phyloP scores from a whole-genome alignment of 2,329 filamentous ascomycete genomes.

The Penicillium sp. region DNA sequence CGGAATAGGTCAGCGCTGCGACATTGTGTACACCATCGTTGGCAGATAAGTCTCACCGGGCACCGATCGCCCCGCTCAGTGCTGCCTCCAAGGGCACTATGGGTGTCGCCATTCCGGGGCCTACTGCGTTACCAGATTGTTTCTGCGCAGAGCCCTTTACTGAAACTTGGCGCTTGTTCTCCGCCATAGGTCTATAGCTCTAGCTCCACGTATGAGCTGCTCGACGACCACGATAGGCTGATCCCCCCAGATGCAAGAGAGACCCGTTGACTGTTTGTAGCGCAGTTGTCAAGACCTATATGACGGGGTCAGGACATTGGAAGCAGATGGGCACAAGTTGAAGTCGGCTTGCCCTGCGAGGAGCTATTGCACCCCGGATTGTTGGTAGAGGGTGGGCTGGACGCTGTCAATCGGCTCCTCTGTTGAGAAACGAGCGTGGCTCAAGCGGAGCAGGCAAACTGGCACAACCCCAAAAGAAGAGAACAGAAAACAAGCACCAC shows the following conservation, averaged over 20 bases:
- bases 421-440: conserved; percentile 7
- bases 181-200: conserved; percentile 47
- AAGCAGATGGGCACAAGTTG: not conserved
- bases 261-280: not conserved
- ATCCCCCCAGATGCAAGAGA: not conserved
- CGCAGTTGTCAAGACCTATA: conserved; percentile 5
- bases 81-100: conserved; percentile 52
- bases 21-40: not conserved
- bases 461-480: conserved; percentile 6
- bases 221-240: not conserved
- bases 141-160: conserved; percentile 46
- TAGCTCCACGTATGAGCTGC: conserved; percentile 1
- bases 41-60: conserved; percentile 49
- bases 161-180: conserved; percentile 57
- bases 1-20: conserved; percentile 1
- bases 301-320: conserved; percentile 9
- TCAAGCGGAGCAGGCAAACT: conserved; percentile 3
- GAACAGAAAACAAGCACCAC: conserved; percentile 8
- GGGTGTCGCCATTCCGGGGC: conserved; percentile 41
- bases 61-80: conserved; percentile 60
- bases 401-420: conserved; percentile 3
- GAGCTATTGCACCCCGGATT: conserved; percentile 1
- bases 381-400: conserved; percentile 5
- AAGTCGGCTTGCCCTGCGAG: conserved; percentile 1
- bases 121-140: conserved; percentile 36